A percentile compares a stretch with the other conserved stretches of the same genome.
phyloP scores from a whole-genome alignment of 345 rosid genomes.

The Pugionium cornutum region DNA sequence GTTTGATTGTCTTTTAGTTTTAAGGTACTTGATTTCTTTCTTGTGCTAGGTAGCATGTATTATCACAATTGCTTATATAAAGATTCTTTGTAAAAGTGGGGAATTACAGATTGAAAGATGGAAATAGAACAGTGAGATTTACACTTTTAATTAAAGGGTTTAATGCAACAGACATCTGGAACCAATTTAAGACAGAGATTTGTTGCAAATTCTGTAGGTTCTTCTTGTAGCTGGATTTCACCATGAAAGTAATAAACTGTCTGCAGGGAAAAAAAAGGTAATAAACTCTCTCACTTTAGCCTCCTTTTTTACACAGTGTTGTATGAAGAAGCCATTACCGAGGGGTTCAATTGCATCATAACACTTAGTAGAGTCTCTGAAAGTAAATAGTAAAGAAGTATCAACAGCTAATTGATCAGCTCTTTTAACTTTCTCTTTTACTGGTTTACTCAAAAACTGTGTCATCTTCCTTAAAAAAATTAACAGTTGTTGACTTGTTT shows the following conservation, averaged over 20 bases:
- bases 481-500: conserved; percentile 14
- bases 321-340: conserved; percentile 7
- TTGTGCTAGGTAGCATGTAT: conserved; percentile 13
- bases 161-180: conserved; percentile 11
- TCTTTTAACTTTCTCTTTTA: background rate
- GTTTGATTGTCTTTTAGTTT: background rate
- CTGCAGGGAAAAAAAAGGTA: too few species aligned
- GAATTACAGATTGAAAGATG: conserved; percentile 26
- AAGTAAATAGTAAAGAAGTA: conserved; percentile 18
- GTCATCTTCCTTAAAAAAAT: background rate
- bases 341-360: conserved; percentile 12
- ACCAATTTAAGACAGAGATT: conserved; percentile 13
- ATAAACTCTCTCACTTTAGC: background rate
- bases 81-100: conserved; percentile 36
- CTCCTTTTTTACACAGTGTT: background rate
- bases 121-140: conserved; percentile 13
- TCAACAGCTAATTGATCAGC: background rate
- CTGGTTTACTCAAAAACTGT: conserved; percentile 10
- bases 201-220: conserved; percentile 11
- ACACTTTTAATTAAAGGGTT: conserved; percentile 8
- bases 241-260: background rate
- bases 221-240: conserved; percentile 7
- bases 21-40: conserved; percentile 15
- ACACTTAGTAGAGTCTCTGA: conserved; percentile 15
- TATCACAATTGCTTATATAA: conserved; percentile 29